Conservation (phyloP, 2,329 filamentous ascomycete species). For the Stemphylium lycopersici region DNA sequence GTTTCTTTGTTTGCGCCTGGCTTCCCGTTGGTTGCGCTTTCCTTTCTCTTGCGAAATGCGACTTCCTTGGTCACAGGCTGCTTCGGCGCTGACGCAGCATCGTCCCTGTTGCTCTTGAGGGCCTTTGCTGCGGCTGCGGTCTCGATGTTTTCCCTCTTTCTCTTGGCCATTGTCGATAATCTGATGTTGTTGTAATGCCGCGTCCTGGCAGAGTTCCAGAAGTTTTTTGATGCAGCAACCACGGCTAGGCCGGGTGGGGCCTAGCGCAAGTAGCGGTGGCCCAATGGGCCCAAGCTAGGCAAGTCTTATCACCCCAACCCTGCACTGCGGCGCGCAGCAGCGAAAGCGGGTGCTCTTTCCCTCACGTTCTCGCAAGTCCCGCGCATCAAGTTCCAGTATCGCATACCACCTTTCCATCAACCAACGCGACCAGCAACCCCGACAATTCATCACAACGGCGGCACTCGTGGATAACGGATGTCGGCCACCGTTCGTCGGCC, state of each 20-base stretch:
- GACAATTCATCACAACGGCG: constrained; percentile 49
- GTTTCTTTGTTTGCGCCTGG: constrained; percentile 24
- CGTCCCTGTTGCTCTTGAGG: constrained; percentile 37
- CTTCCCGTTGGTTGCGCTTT: constrained; percentile 23
- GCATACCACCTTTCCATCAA: constrained; percentile 45
- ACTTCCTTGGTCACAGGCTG: constrained; percentile 21
- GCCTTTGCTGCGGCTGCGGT: constrained; percentile 25
- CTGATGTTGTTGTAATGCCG: constrained; percentile 13
- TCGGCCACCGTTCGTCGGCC: constrained; percentile 48
- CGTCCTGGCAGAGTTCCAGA: constrained; percentile 22
- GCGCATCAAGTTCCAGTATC: constrained; percentile 37
- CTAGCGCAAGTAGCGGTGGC: constrained; percentile 9
- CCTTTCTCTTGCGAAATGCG: constrained; percentile 24
- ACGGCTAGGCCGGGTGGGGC: constrained; percentile 23
- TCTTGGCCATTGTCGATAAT: constrained; percentile 39
- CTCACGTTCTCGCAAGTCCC: constrained; percentile 36
- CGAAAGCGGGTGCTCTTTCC: constrained; percentile 20
- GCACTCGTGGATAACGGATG: constrained; percentile 56
- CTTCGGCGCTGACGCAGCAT: constrained; percentile 24
- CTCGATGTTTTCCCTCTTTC: constrained; percentile 42
- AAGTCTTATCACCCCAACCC: constrained; percentile 32
- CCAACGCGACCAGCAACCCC: constrained; percentile 33
- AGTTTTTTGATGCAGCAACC: constrained; percentile 30
- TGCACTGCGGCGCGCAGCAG: constrained; percentile 21
- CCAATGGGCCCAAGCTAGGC: constrained; percentile 22